phyloP scores from a whole-genome alignment of 805 yeast genomes.

The Ogataea polymorpha region DNA sequence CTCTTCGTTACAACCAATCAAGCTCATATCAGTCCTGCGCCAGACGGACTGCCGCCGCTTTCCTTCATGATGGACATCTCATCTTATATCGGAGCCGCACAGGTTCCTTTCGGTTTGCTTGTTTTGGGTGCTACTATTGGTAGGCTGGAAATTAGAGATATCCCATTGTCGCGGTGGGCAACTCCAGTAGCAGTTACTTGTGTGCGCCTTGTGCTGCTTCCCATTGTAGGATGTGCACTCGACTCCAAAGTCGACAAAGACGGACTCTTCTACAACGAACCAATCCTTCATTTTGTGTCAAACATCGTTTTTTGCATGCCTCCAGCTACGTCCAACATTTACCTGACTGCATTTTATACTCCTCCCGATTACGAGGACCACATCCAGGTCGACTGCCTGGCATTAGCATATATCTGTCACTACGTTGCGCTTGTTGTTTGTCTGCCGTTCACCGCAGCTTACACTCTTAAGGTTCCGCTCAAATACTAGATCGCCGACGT shows the following conservation, averaged over 20 bases:
- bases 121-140: conserved; percentile 87
- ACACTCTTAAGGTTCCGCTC: conserved; percentile 53
- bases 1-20: conserved; percentile 53
- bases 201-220: conserved; percentile 63
- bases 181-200: conserved; percentile 56
- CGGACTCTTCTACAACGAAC: conserved; percentile 62
- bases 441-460: conserved; percentile 72
- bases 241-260: conserved; percentile 56
- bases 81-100: conserved; percentile 77
- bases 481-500: conserved; percentile 27
- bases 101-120: conserved; percentile 82
- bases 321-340: conserved; percentile 83
- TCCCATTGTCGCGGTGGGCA: conserved; percentile 72
- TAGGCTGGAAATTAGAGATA: conserved; percentile 53
- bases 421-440: conserved; percentile 66
- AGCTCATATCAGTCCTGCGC: conserved; percentile 64
- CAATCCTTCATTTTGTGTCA: conserved; percentile 66
- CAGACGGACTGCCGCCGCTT: conserved; percentile 79
- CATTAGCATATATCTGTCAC: conserved; percentile 70
- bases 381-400: conserved; percentile 81
- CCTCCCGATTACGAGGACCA: conserved; percentile 54
- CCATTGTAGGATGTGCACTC: conserved; percentile 74
- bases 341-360: conserved; percentile 83
- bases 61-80: conserved; percentile 83
- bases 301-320: conserved; percentile 79